These are phyloP conservation scores for Termitomyces sp. DNA, from an alignment of 768 basidiomycete genomes.

Conservation along the genomic window DNA sequence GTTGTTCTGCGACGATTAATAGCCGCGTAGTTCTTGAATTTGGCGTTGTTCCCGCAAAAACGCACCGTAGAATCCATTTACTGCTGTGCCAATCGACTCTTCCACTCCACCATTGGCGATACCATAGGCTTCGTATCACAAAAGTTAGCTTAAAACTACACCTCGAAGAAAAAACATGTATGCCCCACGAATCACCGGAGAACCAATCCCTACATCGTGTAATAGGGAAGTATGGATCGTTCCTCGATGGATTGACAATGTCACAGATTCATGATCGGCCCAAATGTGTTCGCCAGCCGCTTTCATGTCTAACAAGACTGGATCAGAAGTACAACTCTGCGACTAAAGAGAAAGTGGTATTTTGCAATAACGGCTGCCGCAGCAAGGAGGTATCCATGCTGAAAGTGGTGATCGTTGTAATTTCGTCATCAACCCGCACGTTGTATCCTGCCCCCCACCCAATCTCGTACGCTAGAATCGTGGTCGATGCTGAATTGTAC, in stretches of 20 bases:
- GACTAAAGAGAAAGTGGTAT: constrained; percentile 8
- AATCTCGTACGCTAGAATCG: constrained; percentile 26
- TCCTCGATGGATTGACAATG: constrained; percentile 27
- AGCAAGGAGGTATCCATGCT: constrained; percentile 28
- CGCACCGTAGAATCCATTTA: constrained; percentile 30
- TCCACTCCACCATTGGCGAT: constrained; percentile 30
- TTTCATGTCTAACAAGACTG: neutral
- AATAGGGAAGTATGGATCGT: constrained; percentile 26
- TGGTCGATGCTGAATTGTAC: constrained; percentile 16
- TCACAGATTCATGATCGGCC: constrained; percentile 24
- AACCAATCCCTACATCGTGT: constrained; percentile 30
- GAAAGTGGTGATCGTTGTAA: constrained; percentile 32
- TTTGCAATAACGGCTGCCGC: constrained; percentile 27
- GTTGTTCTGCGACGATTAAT: constrained; percentile 28
- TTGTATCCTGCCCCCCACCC: constrained; percentile 28
- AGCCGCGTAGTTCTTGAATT: constrained; percentile 28
- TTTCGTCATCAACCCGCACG: constrained; percentile 26
- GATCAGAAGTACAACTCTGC: neutral
- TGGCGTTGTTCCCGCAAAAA: constrained; percentile 24
- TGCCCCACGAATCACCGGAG: constrained; percentile 32
- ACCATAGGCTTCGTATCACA: constrained; percentile 21
- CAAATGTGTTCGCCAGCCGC: constrained; percentile 20
- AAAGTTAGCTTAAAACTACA: neutral
- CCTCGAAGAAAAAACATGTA: neutral
- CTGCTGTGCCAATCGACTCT: constrained; percentile 28